phyloP scores from a whole-genome alignment of 345 rosid species.

The Syzygium jambos region DNA sequence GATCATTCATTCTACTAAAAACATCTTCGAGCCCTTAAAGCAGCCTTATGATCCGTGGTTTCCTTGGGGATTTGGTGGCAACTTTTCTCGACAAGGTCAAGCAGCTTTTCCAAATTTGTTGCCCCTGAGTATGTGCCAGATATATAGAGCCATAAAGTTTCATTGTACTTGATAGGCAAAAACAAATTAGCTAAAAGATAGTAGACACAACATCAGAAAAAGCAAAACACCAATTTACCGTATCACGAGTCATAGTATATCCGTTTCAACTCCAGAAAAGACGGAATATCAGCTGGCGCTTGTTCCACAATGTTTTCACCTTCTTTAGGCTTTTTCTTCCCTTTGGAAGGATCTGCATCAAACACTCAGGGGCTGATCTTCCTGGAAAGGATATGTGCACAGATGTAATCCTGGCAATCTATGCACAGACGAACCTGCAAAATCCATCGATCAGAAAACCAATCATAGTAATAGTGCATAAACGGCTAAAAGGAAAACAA shows the following conservation, averaged over 20 bases:
- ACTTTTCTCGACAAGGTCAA: too few relatives aligned
- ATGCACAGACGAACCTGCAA: constrained; percentile 68
- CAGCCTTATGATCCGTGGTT: too few relatives aligned
- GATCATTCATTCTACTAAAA: too few relatives aligned
- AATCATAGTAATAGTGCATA: not conserved
- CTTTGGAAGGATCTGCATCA: constrained; percentile 60
- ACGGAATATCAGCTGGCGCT: constrained; percentile 89
- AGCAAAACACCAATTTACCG: too few relatives aligned
- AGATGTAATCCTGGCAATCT: constrained; percentile 44
- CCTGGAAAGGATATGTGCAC: constrained; percentile 88
- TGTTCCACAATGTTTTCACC: constrained; percentile 74
- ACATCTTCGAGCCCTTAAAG: too few relatives aligned
- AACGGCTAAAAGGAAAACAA: not conserved
- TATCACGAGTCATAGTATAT: constrained; percentile 39
- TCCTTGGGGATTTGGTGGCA: too few relatives aligned
- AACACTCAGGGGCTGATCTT: constrained; percentile 84
- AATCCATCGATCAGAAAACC: not conserved
- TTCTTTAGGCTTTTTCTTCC: constrained; percentile 88
- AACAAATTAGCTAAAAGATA: too few relatives aligned
- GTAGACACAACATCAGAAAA: too few relatives aligned
- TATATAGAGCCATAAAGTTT: too few relatives aligned
- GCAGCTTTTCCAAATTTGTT: too few relatives aligned
- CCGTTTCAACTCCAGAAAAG: constrained; percentile 62
- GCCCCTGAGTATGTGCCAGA: too few relatives aligned
- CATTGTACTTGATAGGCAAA: too few relatives aligned